Conservation (phyloP, 495 filamentous ascomycete genomes). For the Hapsidospora chrysogenum region DNA sequence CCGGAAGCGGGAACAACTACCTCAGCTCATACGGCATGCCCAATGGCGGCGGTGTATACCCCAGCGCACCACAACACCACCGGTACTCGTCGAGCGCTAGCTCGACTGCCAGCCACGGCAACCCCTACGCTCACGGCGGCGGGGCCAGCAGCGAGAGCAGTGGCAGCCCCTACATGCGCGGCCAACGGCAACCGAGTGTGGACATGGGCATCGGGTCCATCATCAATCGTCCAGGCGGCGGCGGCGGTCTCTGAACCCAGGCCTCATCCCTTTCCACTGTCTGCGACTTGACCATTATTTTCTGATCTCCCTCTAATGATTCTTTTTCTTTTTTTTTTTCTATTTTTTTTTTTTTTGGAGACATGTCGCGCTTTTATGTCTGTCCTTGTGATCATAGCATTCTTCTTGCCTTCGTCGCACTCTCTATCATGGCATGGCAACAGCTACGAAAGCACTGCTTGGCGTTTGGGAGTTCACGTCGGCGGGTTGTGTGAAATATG, state of each 20-base stretch:
- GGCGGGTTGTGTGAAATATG: no score
- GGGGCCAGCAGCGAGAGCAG: slow-evolving; percentile 16
- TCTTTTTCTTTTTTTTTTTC: slow-evolving; percentile 6
- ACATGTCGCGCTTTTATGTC: slow-evolving; percentile 1
- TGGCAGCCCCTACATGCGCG: slow-evolving; percentile 28
- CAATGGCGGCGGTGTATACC: no score
- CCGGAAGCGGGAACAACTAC: no score
- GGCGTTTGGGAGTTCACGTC: no score
- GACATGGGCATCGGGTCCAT: slow-evolving; percentile 41
- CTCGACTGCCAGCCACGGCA: slow-evolving; percentile 13
- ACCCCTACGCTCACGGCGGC: slow-evolving; percentile 4
- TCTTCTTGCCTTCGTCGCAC: no score
- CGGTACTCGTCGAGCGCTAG: slow-evolving; percentile 25
- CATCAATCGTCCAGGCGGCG: slow-evolving; percentile 25
- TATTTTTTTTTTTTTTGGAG: slow-evolving; percentile 3
- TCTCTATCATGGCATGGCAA: no score
- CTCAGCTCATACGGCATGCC: not conserved
- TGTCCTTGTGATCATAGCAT: no score
- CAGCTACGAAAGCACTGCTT: no score
- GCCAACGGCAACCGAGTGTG: slow-evolving; percentile 30
- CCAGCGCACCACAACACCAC: slow-evolving; percentile 13
- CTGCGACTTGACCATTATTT: slow-evolving; percentile 2
- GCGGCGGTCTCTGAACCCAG: not conserved
- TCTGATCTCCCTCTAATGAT: not conserved
- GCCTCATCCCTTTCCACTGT: not conserved